Conservation (phyloP, 306 rosid species). For the Gynostemma pentaphyllum region DNA sequence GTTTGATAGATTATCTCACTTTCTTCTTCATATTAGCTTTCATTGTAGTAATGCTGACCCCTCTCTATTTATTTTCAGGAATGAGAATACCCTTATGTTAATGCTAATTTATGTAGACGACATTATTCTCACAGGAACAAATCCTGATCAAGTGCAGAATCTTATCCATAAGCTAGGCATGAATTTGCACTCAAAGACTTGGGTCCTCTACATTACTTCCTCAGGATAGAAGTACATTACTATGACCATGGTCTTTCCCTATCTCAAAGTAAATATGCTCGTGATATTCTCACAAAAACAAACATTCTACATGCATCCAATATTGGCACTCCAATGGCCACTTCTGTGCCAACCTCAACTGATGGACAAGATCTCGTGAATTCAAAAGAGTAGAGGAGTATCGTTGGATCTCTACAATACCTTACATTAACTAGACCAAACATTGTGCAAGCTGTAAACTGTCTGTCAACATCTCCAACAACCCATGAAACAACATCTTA, state of each 20-base stretch:
- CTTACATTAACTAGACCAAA: too few relatives aligned
- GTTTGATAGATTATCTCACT: not conserved
- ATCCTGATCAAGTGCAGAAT: too few relatives aligned
- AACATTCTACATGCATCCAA: not conserved
- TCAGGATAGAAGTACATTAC: not conserved
- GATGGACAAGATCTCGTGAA: not conserved
- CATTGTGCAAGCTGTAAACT: too few relatives aligned
- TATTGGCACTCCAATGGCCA: not conserved
- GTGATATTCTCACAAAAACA: not conserved
- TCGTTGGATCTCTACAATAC: not conserved
- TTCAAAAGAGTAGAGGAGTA: not conserved
- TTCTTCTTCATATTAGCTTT: not conserved
- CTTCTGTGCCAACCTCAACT: not conserved
- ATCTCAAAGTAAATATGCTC: not conserved
- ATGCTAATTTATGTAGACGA: not conserved
- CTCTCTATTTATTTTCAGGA: not conserved
- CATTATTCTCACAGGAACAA: not conserved
- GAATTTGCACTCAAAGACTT: not conserved
- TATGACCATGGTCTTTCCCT: not conserved
- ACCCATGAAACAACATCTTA: not conserved
- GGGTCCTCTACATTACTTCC: not conserved
- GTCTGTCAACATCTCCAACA: not conserved
- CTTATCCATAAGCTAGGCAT: not conserved
- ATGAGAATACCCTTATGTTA: too few relatives aligned
- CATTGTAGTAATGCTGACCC: not conserved